phyloP scores from a whole-genome alignment of 768 basidiomycete species.

The Lepiota venenata region DNA sequence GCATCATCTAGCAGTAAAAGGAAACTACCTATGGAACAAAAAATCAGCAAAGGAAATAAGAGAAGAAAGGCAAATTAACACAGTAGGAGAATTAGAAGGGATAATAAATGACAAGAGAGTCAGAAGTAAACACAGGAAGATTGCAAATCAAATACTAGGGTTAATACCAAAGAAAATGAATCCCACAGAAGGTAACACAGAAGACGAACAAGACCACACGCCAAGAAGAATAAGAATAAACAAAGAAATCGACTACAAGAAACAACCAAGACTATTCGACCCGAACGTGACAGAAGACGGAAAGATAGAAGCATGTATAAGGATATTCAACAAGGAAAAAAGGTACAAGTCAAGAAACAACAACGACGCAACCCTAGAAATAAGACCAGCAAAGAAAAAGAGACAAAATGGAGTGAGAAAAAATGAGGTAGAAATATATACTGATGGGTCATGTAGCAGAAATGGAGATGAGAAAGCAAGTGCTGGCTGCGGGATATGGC shows the following conservation, averaged over 20 bases:
- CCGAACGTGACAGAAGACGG: not conserved
- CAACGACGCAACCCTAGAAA: not conserved
- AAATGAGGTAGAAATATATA: not conserved
- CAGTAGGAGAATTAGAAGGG: not conserved
- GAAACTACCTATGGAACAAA: not conserved
- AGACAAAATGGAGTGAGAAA: constrained; percentile 18
- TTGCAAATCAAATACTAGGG: not conserved
- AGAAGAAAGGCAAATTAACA: not conserved
- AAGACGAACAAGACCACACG: not conserved
- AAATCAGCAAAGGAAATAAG: not conserved
- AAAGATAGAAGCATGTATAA: not conserved
- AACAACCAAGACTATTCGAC: not conserved
- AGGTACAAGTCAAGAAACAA: not conserved
- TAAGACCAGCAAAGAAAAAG: constrained; percentile 15
- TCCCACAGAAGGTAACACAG: not conserved
- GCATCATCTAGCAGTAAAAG: not conserved
- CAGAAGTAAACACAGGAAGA: not conserved
- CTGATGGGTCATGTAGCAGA: constrained; percentile 11
- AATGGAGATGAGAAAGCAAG: constrained; percentile 7
- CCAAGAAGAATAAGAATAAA: not conserved
- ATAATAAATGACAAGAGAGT: not conserved
- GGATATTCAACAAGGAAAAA: not conserved
- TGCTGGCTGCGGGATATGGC: no score
- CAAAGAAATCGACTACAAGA: not conserved
- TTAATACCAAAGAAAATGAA: not conserved